Conservation (phyloP, 495 filamentous ascomycete species). For the Parachaetomium inaequale region DNA sequence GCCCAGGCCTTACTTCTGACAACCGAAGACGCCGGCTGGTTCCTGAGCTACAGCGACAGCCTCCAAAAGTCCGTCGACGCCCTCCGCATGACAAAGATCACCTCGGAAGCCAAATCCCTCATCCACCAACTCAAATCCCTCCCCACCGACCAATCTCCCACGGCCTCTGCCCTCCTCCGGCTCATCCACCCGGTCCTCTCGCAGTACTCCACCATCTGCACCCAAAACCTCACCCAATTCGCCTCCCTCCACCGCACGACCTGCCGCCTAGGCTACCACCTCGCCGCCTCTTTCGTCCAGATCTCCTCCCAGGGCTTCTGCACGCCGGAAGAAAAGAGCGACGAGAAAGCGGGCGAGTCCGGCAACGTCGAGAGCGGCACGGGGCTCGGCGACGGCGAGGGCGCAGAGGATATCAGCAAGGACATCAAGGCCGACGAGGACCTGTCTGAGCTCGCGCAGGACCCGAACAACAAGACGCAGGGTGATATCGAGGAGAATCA, state of each 20-base stretch:
- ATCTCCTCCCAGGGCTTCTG: constrained; percentile 86
- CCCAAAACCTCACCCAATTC: constrained; percentile 50
- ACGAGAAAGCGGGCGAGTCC: constrained; percentile 58
- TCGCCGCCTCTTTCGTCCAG: constrained; percentile 70
- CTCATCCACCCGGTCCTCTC: constrained; percentile 68
- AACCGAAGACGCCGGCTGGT: constrained; percentile 58
- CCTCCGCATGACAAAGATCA: constrained; percentile 55
- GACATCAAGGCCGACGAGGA: constrained; percentile 93
- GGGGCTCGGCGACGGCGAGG: constrained; percentile 92
- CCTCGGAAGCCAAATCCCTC: constrained; percentile 42
- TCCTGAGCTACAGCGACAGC: constrained; percentile 57
- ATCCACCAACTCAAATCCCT: constrained; percentile 49
- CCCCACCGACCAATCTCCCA: constrained; percentile 40
- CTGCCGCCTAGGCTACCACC: constrained; percentile 68
- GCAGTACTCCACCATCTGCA: constrained; percentile 63
- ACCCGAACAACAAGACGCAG: constrained; percentile 65
- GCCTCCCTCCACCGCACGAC: constrained; percentile 59
- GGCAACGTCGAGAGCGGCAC: constrained; percentile 88
- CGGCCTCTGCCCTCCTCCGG: constrained; percentile 58
- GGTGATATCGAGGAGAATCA: constrained; percentile 72
- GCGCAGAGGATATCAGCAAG: constrained; percentile 94
- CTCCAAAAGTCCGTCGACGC: constrained; percentile 55
- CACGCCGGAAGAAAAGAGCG: constrained; percentile 72
- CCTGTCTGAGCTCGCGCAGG: constrained; percentile 83
- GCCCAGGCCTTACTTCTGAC: constrained; percentile 43